These are phyloP conservation scores for Flaveria bidentis DNA, from an alignment of 129 eudicot genomes.

Conservation along the genomic window DNA sequence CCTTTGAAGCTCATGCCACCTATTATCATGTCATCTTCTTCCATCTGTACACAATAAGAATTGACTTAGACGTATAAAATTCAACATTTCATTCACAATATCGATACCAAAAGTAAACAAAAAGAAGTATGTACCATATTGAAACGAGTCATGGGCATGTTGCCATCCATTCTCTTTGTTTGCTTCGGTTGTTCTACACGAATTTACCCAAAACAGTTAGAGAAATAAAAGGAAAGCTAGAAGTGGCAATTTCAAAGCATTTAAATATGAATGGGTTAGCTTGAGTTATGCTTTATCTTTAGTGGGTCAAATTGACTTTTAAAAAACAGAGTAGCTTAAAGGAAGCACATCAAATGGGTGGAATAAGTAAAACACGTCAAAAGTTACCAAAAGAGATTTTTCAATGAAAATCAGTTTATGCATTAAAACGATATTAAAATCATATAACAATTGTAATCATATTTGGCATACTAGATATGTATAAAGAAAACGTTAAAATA, in stretches of 20 bases:
- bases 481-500: too few relatives aligned
- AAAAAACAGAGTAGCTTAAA: not conserved
- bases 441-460: too few relatives aligned
- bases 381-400: not conserved
- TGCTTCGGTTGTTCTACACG: slow-evolving; percentile 76
- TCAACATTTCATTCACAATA: not conserved
- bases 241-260: not conserved
- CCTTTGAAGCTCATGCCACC: slow-evolving; percentile 66
- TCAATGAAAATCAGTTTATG: not conserved
- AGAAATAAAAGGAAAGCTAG: not conserved
- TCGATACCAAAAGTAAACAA: not conserved
- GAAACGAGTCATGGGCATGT: slow-evolving; percentile 60
- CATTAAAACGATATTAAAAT: too few relatives aligned
- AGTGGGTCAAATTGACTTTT: not conserved
- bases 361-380: not conserved
- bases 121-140: slow-evolving; percentile 46
- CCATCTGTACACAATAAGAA: slow-evolving; percentile 41
- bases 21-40: slow-evolving; percentile 56
- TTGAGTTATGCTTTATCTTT: slow-evolving; percentile 12
- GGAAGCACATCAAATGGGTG: not conserved
- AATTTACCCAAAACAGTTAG: slow-evolving; percentile 5
- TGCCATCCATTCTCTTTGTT: slow-evolving; percentile 69
- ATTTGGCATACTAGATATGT: too few relatives aligned
- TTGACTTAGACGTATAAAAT: slow-evolving; percentile 12
- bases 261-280: not conserved